A percentile compares a stretch with the other conserved stretches of the same genome.
phyloP scores from a whole-genome alignment of 2,329 filamentous ascomycete genomes.

The Phoma sp. region DNA sequence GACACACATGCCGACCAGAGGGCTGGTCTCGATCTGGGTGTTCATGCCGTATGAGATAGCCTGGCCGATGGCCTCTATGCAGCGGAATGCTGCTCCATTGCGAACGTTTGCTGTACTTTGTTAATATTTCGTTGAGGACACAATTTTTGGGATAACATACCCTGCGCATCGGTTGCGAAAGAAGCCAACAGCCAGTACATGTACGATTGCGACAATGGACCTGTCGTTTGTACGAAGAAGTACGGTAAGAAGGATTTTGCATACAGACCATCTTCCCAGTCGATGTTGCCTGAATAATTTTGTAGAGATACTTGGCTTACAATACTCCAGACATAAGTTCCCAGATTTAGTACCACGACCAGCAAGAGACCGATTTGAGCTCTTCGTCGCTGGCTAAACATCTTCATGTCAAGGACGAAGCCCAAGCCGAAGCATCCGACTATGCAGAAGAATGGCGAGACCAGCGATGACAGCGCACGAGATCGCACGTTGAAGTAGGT shows the following conservation, averaged over 20 bases:
- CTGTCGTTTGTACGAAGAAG: slow-evolving; percentile 56
- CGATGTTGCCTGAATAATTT: no score
- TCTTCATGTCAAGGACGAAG: slow-evolving; percentile 68
- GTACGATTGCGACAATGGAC: slow-evolving; percentile 38
- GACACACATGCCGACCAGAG: slow-evolving; percentile 39
- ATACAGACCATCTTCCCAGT: slow-evolving; percentile 55
- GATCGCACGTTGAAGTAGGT: slow-evolving; percentile 55
- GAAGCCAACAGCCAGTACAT: slow-evolving; percentile 43
- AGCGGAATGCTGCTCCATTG: slow-evolving; percentile 36
- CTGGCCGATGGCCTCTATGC: slow-evolving; percentile 36
- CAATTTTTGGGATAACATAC: neutral
- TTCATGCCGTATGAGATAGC: slow-evolving; percentile 41
- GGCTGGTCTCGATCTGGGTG: slow-evolving; percentile 36
- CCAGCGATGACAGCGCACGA: slow-evolving; percentile 53
- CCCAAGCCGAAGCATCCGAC: slow-evolving; percentile 58
- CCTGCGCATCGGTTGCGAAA: slow-evolving; percentile 37
- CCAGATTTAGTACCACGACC: slow-evolving; percentile 55
- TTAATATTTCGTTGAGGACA: slow-evolving; percentile 2
- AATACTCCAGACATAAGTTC: no score
- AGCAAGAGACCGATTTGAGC: slow-evolving; percentile 55
- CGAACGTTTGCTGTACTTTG: slow-evolving; percentile 26
- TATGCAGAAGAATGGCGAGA: slow-evolving; percentile 59
- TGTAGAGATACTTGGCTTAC: no score
- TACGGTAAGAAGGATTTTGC: slow-evolving; percentile 54
- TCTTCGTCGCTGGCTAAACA: slow-evolving; percentile 62